These are phyloP conservation scores for Aspergillus thermomutatus DNA, from an alignment of 2,329 filamentous ascomycete species.

Conservation along the genomic window DNA sequence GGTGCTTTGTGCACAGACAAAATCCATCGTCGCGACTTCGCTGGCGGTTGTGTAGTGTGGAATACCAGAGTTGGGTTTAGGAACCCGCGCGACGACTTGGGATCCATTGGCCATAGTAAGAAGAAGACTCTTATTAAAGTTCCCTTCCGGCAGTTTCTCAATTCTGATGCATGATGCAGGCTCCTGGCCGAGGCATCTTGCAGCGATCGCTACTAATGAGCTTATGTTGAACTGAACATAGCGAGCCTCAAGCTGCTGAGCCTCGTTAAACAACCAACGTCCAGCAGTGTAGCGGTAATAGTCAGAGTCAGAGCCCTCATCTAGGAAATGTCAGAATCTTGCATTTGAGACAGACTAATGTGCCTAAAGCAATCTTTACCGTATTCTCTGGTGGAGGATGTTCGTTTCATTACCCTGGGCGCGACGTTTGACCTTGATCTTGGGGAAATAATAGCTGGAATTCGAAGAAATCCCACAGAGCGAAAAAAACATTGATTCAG, in stretches of 20 bases:
- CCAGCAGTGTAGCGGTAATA: not conserved
- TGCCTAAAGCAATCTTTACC: not conserved
- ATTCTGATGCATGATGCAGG: not conserved
- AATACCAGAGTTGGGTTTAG: not conserved
- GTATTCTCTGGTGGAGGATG: not conserved
- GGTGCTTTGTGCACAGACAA: not conserved
- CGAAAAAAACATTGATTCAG: not conserved
- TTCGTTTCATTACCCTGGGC: not conserved
- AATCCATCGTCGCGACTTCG: not conserved
- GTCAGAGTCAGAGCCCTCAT: not conserved
- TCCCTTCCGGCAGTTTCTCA: not conserved
- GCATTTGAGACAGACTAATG: not conserved
- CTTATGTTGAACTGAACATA: not conserved
- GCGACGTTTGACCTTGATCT: not conserved
- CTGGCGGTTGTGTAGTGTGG: not conserved
- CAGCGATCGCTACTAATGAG: not conserved
- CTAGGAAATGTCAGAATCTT: not conserved
- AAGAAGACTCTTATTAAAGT: not conserved
- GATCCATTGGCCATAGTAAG: not conserved
- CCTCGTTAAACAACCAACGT: not conserved
- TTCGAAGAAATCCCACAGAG: not conserved
- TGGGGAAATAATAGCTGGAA: not conserved
- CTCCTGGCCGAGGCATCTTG: not conserved
- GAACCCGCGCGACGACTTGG: not conserved
- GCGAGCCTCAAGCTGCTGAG: not conserved